A percentile compares a stretch with the other conserved stretches of the same genome.
These are phyloP conservation scores for Fusarium sublunatum DNA, from an alignment of 2,329 filamentous ascomycete species.

Conservation along the genomic window DNA sequence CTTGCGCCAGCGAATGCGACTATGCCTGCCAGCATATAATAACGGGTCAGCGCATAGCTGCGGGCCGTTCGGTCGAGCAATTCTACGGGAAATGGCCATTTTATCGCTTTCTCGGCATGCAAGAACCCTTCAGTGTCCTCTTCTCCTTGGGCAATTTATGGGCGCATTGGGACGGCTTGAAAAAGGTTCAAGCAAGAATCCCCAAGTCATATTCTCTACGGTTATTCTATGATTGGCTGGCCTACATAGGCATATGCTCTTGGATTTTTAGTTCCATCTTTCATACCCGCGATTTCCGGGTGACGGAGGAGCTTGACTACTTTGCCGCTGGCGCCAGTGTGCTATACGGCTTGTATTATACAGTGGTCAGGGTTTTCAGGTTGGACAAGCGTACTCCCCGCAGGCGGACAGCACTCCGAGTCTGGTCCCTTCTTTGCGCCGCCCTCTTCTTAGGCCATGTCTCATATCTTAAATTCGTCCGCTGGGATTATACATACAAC, in stretches of 20 bases:
- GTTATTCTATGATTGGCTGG: constrained; percentile 82
- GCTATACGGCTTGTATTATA: constrained; percentile 90
- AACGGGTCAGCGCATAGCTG: constrained; percentile 75
- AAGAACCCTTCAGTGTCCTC: constrained; percentile 92
- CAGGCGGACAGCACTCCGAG: constrained; percentile 65
- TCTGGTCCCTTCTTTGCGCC: constrained; percentile 81
- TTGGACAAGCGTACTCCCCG: constrained; percentile 70
- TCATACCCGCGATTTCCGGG: constrained; percentile 85
- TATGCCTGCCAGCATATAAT: constrained; percentile 97
- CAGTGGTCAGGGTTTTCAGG: constrained; percentile 83
- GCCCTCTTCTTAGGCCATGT: constrained; percentile 80
- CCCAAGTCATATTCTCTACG: constrained; percentile 80
- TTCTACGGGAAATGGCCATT: constrained; percentile 99
- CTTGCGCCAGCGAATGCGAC: constrained; percentile 93
- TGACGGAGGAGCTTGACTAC: constrained; percentile 96
- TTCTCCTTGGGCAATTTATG: constrained; percentile 93
- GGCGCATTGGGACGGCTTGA: constrained; percentile 83
- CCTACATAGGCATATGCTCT: constrained; percentile 81
- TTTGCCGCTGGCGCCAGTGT: constrained; percentile 92
- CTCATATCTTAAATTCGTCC: constrained; percentile 83
- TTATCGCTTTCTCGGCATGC: constrained; percentile 87
- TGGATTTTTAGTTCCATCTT: constrained; percentile 94
- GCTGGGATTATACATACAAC: constrained; percentile 97
- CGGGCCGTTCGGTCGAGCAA: constrained; percentile 79
- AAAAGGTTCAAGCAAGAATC: constrained; percentile 74